Evolutionary conservation across 805 yeast species (phyloP), one percentile per base, ranked within the genome.

Genomic region (Metschnikowia henanensis): DNA sequence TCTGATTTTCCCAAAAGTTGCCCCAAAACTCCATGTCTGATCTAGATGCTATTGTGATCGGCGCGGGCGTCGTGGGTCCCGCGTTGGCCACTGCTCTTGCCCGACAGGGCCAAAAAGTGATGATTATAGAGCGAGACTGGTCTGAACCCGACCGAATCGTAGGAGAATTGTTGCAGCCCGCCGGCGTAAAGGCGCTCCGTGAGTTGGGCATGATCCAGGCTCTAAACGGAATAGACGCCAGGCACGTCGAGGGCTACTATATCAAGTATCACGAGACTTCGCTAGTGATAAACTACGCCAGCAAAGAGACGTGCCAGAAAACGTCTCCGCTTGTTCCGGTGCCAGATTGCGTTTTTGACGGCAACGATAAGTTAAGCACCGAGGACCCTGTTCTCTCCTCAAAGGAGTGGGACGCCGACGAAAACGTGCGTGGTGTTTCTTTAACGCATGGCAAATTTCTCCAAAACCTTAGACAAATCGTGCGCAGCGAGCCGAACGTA

Each of bases 31-130:
- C 6, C 12, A 40, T 34, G 46, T 25, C 43, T 21, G 30, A 36
- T 5, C 32, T 42, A 65, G 99, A 94, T 59, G 92, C 84, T 39
- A 82, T 92, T 32, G 85, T 94, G 20, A 81, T 94, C 30, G 99
- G 99, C n/a, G 97, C 98, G n/a, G 99, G 99, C 43, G 96, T 92
- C 17, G 84, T 89, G 19, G 99, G 99, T 1, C 97, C 99, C 2
- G 83, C 92, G 43, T 75, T 92, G 16, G 97, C 97, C 34, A 85
- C 90, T 1, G 90, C 87, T 3, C 68, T 94, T 43, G 98, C 96
- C 1, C 77, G 92, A 55, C 95, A 87, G 58, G 98, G 98, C 25
- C 76, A 96, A 53, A 75, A 76, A 39, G 97, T 94, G 6, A 64
- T 85, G 40, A 74, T 85, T 17, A 72, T 85, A 15, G 99, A 94